Base-by-base conservation (phyloP, 768 basidiomycete species). In the Amanita rimosa region DNA sequence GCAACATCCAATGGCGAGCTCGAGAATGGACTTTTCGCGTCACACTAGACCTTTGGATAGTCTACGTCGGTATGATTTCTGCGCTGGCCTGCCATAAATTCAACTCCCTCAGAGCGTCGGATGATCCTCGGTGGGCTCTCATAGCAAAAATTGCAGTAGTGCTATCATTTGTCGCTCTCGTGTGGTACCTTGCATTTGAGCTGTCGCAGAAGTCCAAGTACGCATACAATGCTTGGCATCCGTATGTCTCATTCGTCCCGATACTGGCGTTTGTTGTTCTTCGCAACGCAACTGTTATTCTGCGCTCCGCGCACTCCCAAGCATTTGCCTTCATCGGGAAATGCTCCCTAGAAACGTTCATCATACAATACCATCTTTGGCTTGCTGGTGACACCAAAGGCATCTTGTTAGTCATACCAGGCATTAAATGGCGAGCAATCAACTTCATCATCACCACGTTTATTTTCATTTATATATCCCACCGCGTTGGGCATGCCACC, bases 311-410 rank as follows among this genome's bases (percentile, higher is more conserved):
- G 33, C 77, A 77, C 17, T 86, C 82, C 9, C 70, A 67, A 11
- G 64, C 78, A 24, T 94, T 92, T 66, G 79, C 79, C 21, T 90
- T 87, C 65, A 72, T 94, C 45, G 92, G 92, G 35, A 79, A 71
- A 60, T 92, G 88, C 64, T 93, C 90, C 4, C 73, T 95, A 47
- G 92, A 96, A 65, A 85, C 90, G 0, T 96, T 93, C 62, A 85
- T 94, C 58, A 76, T 94, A 50, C 91, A 95, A 60, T 94, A 82
- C 62, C 90, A 89, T 57, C 66, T 88, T 38, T 92, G 87, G 87
- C 70, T 92, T 29, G 90, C 85, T 0, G 85, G 74, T 3, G 88
- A 92, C 57, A 88, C 83, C 27, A 85, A 85, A 61, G 85, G 86
- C 14, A 71, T 94, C 50, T 72, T 95, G 19, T 64, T 91, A 42